Conservation (phyloP, 1,139 yeast genomes). For the Yamadazyma dushanensis region DNA sequence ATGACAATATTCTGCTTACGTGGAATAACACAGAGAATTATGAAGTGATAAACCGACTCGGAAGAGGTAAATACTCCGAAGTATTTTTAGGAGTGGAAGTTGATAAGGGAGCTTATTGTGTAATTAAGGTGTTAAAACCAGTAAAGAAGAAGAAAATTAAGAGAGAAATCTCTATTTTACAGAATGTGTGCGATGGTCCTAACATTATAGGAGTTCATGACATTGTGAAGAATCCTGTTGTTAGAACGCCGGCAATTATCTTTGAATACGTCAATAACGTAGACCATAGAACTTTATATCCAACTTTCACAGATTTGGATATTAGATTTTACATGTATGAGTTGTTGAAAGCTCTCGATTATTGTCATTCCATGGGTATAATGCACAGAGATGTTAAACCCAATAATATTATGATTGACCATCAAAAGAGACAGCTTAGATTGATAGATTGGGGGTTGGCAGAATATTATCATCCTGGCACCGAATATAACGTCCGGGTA, state of each 20-base stretch:
- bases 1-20: slow-evolving; percentile 41
- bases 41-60: slow-evolving; percentile 43
- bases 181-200: slow-evolving; percentile 83
- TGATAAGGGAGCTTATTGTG: slow-evolving; percentile 46
- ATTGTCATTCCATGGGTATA: slow-evolving; percentile 93
- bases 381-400: slow-evolving; percentile 99
- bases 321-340: slow-evolving; percentile 87
- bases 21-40: slow-evolving; percentile 48
- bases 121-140: slow-evolving; percentile 92
- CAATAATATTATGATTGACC: slow-evolving; percentile 97
- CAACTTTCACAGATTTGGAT: slow-evolving; percentile 78
- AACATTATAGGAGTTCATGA: slow-evolving; percentile 80
- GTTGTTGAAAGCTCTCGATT: slow-evolving; percentile 84
- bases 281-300: slow-evolving; percentile 86
- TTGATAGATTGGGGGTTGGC: slow-evolving; percentile 98
- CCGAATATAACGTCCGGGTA: slow-evolving; percentile 92
- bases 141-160: slow-evolving; percentile 94
- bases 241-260: slow-evolving; percentile 87
- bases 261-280: slow-evolving; percentile 88
- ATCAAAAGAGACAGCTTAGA: slow-evolving; percentile 64
- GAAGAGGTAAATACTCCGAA: slow-evolving; percentile 49
- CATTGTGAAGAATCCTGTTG: slow-evolving; percentile 85
- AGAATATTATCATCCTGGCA: slow-evolving; percentile 92
- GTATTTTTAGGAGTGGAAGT: slow-evolving; percentile 43
- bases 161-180: slow-evolving; percentile 88